Evolutionary conservation across 768 basidiomycete species (phyloP).

Genomic region (Rhodocollybia butyracea): DNA sequence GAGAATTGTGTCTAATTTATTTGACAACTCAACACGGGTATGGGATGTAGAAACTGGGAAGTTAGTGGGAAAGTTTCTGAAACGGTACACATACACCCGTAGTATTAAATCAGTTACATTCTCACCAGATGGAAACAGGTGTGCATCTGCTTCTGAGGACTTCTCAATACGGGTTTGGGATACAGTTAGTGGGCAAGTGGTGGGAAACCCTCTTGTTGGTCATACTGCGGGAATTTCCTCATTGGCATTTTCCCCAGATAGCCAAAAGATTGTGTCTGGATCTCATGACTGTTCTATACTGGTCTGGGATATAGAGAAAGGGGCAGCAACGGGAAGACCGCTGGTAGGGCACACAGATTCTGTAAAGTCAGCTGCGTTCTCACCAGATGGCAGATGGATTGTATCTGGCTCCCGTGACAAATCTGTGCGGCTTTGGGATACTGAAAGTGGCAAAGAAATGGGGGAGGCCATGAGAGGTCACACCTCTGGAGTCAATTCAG

Average conservation of each 20-base stretch:
- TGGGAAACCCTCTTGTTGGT: background rate
- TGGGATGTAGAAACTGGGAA: slow-evolving; percentile 36
- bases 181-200: background rate
- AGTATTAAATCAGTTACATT: background rate
- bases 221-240: background rate
- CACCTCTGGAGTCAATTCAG: too few relatives aligned
- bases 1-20: too few relatives aligned
- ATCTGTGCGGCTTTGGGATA: background rate
- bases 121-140: background rate
- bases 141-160: background rate
- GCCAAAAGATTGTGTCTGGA: background rate
- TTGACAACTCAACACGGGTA: too few relatives aligned
- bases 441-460: too few relatives aligned
- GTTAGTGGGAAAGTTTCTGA: slow-evolving; percentile 9
- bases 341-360: background rate
- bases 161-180: background rate
- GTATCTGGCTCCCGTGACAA: background rate
- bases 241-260: background rate
- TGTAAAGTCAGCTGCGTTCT: background rate
- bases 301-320: background rate
- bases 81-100: background rate
- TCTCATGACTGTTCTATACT: background rate
- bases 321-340: background rate
- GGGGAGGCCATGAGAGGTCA: too few relatives aligned
- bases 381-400: background rate